phyloP scores from a whole-genome alignment of 208 protist genomes.

The Leishmania aethiopica region DNA sequence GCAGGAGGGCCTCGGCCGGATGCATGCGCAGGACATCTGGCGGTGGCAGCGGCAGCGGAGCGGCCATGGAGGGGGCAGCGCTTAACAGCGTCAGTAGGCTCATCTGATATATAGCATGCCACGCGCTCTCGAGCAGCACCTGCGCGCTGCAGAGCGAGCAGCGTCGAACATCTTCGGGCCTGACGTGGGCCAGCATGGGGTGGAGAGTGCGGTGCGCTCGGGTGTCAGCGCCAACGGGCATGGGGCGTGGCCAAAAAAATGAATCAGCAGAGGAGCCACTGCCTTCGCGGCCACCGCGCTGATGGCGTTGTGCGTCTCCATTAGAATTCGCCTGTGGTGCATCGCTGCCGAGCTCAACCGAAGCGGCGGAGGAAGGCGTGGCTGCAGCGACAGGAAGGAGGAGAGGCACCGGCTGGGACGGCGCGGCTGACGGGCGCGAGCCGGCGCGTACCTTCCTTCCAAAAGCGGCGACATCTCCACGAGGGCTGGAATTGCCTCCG shows the following conservation, averaged over 20 bases:
- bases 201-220: conserved; percentile 23
- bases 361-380: not conserved
- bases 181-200: conserved; percentile 22
- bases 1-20: conserved; percentile 23
- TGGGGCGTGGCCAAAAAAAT: not conserved
- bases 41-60: conserved; percentile 29
- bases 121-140: conserved; percentile 38
- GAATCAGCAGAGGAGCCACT: not conserved
- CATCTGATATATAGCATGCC: conserved; percentile 47
- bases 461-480: too few species aligned
- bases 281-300: not conserved
- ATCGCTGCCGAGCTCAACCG: not conserved
- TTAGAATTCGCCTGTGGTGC: not conserved
- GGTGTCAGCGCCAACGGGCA: conserved; percentile 18
- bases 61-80: conserved; percentile 30
- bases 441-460: not conserved
- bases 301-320: not conserved
- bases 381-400: conserved; percentile 18
- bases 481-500: not conserved
- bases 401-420: not conserved
- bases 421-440: not conserved
- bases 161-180: conserved; percentile 18
- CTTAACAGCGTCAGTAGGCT: conserved; percentile 52
- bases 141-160: conserved; percentile 61
- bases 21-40: conserved; percentile 26